A percentile compares a stretch with the other conserved stretches of the same genome.
Evolutionary conservation across 2,329 filamentous ascomycete genomes (phyloP).

Genomic region (Exophiala sideris): DNA sequence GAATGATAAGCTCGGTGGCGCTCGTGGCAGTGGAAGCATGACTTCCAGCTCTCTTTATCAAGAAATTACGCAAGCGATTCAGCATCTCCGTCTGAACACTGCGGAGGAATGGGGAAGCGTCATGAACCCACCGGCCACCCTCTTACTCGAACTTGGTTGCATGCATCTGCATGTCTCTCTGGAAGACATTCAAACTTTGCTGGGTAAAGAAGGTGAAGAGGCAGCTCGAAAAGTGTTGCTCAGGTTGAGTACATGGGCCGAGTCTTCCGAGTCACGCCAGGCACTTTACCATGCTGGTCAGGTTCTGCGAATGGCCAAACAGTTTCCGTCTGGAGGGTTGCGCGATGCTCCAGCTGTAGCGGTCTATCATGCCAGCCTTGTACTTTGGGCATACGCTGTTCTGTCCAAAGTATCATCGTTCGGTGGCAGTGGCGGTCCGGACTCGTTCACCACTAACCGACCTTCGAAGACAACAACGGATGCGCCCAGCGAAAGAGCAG

Average conservation of each 20-base stretch:
- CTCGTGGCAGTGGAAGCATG: too few species aligned
- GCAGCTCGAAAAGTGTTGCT: constrained; percentile 37
- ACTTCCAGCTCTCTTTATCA: too few species aligned
- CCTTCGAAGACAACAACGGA: too few species aligned
- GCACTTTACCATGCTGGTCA: constrained; percentile 68
- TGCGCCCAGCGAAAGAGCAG: too few species aligned
- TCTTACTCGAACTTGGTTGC: constrained; percentile 30
- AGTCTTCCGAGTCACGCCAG: constrained; percentile 35
- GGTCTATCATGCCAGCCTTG: constrained; percentile 65
- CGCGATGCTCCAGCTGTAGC: constrained; percentile 67
- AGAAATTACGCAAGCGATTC: too few species aligned
- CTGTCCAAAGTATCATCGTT: constrained; percentile 5
- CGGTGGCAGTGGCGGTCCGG: too few species aligned
- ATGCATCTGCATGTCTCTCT: constrained; percentile 42
- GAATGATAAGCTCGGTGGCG: too few species aligned
- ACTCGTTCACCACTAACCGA: too few species aligned
- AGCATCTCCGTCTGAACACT: too few species aligned
- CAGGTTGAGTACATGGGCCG: constrained; percentile 37
- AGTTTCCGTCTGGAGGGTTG: constrained; percentile 53
- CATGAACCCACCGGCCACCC: too few species aligned
- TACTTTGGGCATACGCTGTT: constrained; percentile 26
- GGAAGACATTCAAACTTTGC: constrained; percentile 43
- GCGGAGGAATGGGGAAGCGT: too few species aligned
- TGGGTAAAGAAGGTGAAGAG: constrained; percentile 41
- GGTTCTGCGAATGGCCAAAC: constrained; percentile 58